phyloP scores from a whole-genome alignment of 306 rosid species.

The Cicer chorassanicum region DNA sequence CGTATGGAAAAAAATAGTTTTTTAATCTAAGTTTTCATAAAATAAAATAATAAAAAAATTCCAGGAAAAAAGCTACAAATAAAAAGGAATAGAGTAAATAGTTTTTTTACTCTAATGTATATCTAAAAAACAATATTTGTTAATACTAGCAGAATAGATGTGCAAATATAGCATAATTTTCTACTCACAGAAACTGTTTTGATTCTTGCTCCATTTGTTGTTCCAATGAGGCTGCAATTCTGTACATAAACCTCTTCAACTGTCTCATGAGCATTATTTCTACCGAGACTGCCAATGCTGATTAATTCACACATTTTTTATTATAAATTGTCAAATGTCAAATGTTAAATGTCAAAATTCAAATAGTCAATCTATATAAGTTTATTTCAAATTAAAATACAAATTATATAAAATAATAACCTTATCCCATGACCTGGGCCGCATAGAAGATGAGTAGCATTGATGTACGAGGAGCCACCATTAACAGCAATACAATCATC shows the following conservation, averaged over 20 bases:
- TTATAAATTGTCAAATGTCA: neutral
- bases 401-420: constrained; percentile 15
- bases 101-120: too few species aligned
- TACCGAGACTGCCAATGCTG: constrained; percentile 61
- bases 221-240: constrained; percentile 33
- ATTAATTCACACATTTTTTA: neutral
- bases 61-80: too few species aligned
- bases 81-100: too few species aligned
- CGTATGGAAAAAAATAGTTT: neutral
- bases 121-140: too few species aligned
- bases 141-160: neutral
- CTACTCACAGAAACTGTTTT: constrained; percentile 45
- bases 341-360: neutral
- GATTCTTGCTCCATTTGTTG: constrained; percentile 57
- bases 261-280: neutral
- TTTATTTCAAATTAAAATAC: neutral
- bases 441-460: constrained; percentile 42
- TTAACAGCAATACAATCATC: constrained; percentile 59
- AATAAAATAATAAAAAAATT: too few species aligned
- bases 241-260: constrained; percentile 47
- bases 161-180: too few species aligned
- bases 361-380: neutral
- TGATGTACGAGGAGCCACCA: constrained; percentile 44
- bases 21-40: too few species aligned
- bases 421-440: constrained; percentile 67